Conservation (phyloP, 75 land plant genomes). For the Cunninghamia lanceolata region DNA sequence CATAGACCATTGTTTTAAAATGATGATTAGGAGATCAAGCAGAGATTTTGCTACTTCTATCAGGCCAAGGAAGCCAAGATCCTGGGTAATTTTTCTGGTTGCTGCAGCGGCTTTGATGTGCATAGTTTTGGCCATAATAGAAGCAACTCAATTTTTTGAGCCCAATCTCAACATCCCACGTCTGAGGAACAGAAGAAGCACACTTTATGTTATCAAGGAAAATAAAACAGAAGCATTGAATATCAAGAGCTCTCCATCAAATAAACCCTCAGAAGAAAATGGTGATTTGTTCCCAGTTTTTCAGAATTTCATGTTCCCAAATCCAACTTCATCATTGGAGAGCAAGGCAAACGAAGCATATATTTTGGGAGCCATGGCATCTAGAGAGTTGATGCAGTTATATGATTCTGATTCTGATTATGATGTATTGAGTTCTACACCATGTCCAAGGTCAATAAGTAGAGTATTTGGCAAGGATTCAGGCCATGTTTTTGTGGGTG, state of each 20-base stretch:
- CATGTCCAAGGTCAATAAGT: background rate
- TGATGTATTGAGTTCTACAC: background rate
- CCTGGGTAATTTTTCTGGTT: background rate
- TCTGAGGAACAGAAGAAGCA: background rate
- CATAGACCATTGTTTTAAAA: no score
- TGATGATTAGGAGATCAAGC: no score
- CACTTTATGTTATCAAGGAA: background rate
- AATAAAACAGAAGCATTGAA: background rate
- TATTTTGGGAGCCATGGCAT: background rate
- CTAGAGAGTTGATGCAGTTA: background rate
- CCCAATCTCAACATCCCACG: background rate
- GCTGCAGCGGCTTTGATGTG: background rate
- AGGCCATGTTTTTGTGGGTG: background rate
- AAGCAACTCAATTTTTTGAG: background rate
- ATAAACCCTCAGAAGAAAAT: background rate
- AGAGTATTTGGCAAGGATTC: background rate
- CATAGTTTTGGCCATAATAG: background rate
- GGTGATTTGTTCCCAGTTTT: background rate
- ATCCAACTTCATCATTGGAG: background rate
- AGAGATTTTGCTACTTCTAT: no score
- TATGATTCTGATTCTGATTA: background rate
- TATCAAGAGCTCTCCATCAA: background rate
- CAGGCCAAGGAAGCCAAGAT: background rate
- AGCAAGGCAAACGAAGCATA: background rate
- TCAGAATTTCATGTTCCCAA: background rate